Conservation (phyloP, 371 early-diverging fungal species). For the Mucor sp. region DNA sequence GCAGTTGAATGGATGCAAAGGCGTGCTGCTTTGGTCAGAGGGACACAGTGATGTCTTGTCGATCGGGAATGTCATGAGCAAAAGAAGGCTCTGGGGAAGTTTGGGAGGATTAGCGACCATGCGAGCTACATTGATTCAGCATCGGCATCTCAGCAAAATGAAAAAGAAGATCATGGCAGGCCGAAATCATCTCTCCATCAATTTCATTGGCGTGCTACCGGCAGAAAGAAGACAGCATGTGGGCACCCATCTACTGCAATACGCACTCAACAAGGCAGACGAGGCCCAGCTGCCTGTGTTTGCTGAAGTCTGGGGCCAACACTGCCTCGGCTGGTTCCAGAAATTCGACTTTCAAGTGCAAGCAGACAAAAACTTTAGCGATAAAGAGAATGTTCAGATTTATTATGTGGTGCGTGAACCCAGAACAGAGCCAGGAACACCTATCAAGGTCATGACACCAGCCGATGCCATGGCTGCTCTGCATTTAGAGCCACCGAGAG, state of each 20-base stretch:
- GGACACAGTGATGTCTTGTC: slow-evolving; percentile 21
- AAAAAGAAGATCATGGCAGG: slow-evolving; percentile 20
- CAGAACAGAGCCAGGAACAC: slow-evolving; percentile 1
- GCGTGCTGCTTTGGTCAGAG: slow-evolving; percentile 32
- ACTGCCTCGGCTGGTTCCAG: slow-evolving; percentile 17
- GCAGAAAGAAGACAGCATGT: slow-evolving; percentile 20
- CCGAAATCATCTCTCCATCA: slow-evolving; percentile 21
- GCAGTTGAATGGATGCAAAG: slow-evolving; percentile 34
- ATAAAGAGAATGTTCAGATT: slow-evolving; percentile 5
- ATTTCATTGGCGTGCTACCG: slow-evolving; percentile 35
- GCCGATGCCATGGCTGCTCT: slow-evolving; percentile 11
- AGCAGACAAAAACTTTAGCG: slow-evolving; percentile 11
- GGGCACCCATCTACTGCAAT: slow-evolving; percentile 19
- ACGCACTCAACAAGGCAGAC: slow-evolving; percentile 28
- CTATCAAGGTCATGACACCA: neutral
- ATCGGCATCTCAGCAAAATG: slow-evolving; percentile 17
- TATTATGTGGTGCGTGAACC: slow-evolving; percentile 33
- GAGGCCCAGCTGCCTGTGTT: slow-evolving; percentile 32
- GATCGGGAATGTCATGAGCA: slow-evolving; percentile 17
- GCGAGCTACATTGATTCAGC: slow-evolving; percentile 21
- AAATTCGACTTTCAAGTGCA: slow-evolving; percentile 21
- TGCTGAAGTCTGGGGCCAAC: slow-evolving; percentile 29
- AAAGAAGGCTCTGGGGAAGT: slow-evolving; percentile 23
- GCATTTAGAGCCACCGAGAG: slow-evolving; percentile 30
- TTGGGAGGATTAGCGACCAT: slow-evolving; percentile 19